Evolutionary conservation across 768 basidiomycete species (phyloP).

Genomic region (Punctularia strigosozonata): DNA sequence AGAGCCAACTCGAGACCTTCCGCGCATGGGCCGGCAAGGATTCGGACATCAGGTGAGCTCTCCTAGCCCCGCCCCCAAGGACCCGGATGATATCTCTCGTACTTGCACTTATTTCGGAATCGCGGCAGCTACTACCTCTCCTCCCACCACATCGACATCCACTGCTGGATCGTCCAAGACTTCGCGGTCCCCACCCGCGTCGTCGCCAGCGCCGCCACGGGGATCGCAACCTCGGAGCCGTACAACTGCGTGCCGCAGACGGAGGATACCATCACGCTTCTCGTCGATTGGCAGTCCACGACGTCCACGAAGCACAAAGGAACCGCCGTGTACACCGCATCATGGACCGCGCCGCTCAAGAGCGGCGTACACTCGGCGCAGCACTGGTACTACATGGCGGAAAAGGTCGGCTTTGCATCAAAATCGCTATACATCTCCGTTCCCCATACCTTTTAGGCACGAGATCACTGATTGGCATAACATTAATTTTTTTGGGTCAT

Average conservation of each 20-base stretch:
- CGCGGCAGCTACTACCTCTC: conserved; percentile 78
- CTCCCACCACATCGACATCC: conserved; percentile 88
- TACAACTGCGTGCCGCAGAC: conserved; percentile 80
- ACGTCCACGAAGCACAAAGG: conserved; percentile 67
- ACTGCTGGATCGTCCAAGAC: conserved; percentile 75
- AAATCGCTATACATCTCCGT: background rate
- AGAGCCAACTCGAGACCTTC: conserved; percentile 91
- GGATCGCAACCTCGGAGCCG: conserved; percentile 82
- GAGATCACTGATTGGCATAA: too few relatives aligned
- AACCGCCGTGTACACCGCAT: conserved; percentile 86
- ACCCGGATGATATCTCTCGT: background rate
- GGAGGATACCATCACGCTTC: conserved; percentile 89
- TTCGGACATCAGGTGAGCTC: conserved; percentile 69
- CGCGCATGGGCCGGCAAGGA: conserved; percentile 92
- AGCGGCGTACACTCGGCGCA: conserved; percentile 86
- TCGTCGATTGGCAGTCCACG: conserved; percentile 88
- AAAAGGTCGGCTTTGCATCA: conserved; percentile 42
- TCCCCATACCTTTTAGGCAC: too few relatives aligned
- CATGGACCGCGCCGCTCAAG: conserved; percentile 88
- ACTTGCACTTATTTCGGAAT: background rate
- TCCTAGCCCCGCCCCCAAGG: background rate
- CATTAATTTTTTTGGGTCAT: too few relatives aligned
- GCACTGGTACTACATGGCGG: conserved; percentile 92
- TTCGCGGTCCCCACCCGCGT: conserved; percentile 73
- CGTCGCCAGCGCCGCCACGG: conserved; percentile 81